phyloP scores from a whole-genome alignment of 2,329 filamentous ascomycete genomes.

The Colletotrichum tamarilloi region DNA sequence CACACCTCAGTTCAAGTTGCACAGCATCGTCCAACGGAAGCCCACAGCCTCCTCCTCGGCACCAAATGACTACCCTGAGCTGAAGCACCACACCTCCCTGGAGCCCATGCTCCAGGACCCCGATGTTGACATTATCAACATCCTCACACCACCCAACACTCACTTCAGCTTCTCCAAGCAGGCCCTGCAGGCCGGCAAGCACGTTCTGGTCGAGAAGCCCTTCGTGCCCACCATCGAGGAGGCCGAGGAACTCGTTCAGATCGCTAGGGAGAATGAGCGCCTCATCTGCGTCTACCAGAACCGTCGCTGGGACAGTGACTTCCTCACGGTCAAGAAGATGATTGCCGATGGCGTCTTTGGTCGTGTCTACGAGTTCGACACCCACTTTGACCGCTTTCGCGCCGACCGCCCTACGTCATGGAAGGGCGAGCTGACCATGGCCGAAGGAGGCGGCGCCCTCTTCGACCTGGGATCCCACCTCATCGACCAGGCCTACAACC shows the following conservation, averaged over 20 bases:
- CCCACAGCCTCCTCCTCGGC: slow-evolving; percentile 77
- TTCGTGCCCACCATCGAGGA: slow-evolving; percentile 79
- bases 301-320: slow-evolving; percentile 83
- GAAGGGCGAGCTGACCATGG: slow-evolving; percentile 72
- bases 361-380: slow-evolving; percentile 81
- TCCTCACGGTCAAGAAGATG: slow-evolving; percentile 74
- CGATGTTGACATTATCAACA: slow-evolving; percentile 74
- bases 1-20: slow-evolving; percentile 73
- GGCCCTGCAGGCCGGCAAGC: slow-evolving; percentile 77
- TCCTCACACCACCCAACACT: slow-evolving; percentile 78
- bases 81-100: slow-evolving; percentile 72
- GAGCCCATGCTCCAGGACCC: slow-evolving; percentile 74
- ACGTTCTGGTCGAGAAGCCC: slow-evolving; percentile 85
- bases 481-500: slow-evolving; percentile 77
- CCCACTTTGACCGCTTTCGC: slow-evolving; percentile 82
- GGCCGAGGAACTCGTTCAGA: slow-evolving; percentile 69
- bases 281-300: slow-evolving; percentile 80
- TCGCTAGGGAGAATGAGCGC: slow-evolving; percentile 62
- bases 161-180: slow-evolving; percentile 75
- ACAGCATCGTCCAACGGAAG: slow-evolving; percentile 80
- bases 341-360: slow-evolving; percentile 71
- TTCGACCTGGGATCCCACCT: slow-evolving; percentile 83
- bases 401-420: slow-evolving; percentile 69
- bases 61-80: slow-evolving; percentile 72
- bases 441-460: slow-evolving; percentile 73